A percentile compares a stretch with the other conserved stretches of the same genome.
Evolutionary conservation across 345 rosid genomes (phyloP).

Genomic region (Boechera stricta): DNA sequence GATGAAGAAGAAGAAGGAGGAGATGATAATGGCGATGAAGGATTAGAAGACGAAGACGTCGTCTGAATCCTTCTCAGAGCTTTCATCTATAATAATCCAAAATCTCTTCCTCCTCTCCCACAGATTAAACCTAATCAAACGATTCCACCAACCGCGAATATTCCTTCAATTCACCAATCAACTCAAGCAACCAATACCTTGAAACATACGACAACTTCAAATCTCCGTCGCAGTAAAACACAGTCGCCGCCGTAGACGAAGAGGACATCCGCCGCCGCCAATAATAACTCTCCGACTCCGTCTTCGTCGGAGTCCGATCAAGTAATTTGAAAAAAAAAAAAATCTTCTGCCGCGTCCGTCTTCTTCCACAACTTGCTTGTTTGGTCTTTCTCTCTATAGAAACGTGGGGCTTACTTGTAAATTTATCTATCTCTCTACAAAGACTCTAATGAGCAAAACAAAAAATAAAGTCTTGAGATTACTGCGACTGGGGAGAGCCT

Average conservation of each 20-base stretch:
- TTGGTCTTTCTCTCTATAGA: conserved; percentile 15
- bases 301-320: conserved; percentile 24
- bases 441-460: conserved; percentile 22
- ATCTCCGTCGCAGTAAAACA: neutral
- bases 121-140: conserved; percentile 24
- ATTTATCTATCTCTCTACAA: neutral
- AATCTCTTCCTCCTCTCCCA: neutral
- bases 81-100: conserved; percentile 60
- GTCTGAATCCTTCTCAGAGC: conserved; percentile 86
- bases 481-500: conserved; percentile 19
- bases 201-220: conserved; percentile 21
- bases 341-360: neutral
- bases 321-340: neutral
- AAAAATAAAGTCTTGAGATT: conserved; percentile 20
- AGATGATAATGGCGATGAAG: conserved; percentile 73
- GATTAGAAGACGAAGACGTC: conserved; percentile 62
- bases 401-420: conserved; percentile 40
- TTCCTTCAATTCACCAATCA: neutral
- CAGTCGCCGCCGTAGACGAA: too few relatives aligned
- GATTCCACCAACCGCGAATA: conserved; percentile 24
- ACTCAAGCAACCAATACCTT: conserved; percentile 19
- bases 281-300: conserved; percentile 5
- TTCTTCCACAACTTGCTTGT: conserved; percentile 23
- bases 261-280: conserved; percentile 3
- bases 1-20: conserved; percentile 60